phyloP scores from a whole-genome alignment of 306 rosid species.

The Delonix regia region DNA sequence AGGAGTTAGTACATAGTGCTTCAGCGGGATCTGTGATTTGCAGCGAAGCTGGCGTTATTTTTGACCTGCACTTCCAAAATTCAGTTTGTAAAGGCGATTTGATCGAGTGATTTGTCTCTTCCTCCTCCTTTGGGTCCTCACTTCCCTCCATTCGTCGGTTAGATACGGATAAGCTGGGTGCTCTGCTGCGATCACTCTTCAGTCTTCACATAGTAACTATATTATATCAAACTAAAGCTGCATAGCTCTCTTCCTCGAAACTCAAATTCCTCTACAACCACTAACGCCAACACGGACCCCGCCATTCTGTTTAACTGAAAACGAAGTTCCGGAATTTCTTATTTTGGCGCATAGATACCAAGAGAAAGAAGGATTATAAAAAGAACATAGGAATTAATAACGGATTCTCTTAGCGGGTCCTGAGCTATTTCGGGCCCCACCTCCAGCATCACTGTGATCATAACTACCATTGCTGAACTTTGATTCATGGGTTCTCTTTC shows the following conservation, averaged over 20 bases:
- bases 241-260: not conserved
- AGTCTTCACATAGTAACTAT: not conserved
- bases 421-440: conserved; percentile 33
- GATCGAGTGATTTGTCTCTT: not conserved
- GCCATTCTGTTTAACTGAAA: not conserved
- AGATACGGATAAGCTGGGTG: not conserved
- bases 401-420: conserved; percentile 10
- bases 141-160: not conserved
- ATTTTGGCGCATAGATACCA: not conserved
- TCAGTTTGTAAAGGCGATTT: not conserved
- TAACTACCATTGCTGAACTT: not conserved
- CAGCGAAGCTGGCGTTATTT: not conserved
- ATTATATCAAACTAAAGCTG: not conserved
- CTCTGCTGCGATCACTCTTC: too few species aligned
- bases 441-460: not conserved
- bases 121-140: not conserved
- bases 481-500: conserved; percentile 14
- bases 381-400: not conserved
- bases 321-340: not conserved
- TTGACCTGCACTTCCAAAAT: too few species aligned
- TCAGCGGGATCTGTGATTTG: too few species aligned
- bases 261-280: not conserved
- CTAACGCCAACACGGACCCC: not conserved
- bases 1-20: not conserved
- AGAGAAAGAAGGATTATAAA: not conserved